phyloP scores from a whole-genome alignment of 2,329 filamentous ascomycete species.

The Calonectria pauciramosa region DNA sequence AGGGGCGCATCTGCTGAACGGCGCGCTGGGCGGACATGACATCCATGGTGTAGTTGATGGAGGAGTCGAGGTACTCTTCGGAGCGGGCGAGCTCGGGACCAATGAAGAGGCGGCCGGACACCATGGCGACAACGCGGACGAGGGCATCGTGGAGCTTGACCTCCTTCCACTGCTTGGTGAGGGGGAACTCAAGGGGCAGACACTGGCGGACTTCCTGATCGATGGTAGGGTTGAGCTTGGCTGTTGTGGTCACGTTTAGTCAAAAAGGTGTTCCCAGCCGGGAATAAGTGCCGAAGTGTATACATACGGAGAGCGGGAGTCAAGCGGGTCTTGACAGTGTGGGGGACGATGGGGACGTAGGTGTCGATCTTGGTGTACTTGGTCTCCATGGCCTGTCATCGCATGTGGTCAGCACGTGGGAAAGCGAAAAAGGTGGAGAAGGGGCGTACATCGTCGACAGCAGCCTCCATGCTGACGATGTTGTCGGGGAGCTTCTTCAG shows the following conservation, averaged over 20 bases:
- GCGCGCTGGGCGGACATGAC: conserved; percentile 53
- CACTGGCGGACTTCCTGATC: conserved; percentile 54
- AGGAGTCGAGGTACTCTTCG: conserved; percentile 59
- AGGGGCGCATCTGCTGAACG: conserved; percentile 46
- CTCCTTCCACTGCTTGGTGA: conserved; percentile 55
- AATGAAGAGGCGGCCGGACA: conserved; percentile 62
- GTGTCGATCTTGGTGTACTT: conserved; percentile 51
- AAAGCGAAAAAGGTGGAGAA: not conserved
- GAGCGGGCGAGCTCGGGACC: conserved; percentile 61
- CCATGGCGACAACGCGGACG: conserved; percentile 60
- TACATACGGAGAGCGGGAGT: conserved; percentile 50
- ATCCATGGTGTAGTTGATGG: conserved; percentile 63
- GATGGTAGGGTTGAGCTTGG: conserved; percentile 53
- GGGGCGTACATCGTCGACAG: conserved; percentile 30
- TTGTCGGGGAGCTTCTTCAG: conserved; percentile 30
- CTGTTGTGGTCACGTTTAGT: conserved; percentile 1
- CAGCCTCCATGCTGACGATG: conserved; percentile 32
- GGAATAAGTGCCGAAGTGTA: not conserved
- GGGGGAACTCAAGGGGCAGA: conserved; percentile 51
- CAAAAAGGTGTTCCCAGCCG: fast-evolving
- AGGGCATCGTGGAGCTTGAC: conserved; percentile 57
- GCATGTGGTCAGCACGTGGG: not conserved
- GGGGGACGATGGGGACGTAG: conserved; percentile 41
- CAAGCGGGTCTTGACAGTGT: conserved; percentile 49
- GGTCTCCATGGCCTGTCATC: conserved; percentile 46